Percentiles rank a stretch among this genome's conserved stretches.
These are phyloP conservation scores for Globisporangium camurandrum DNA, from an alignment of 352 stramenopile genomes.

Conservation along the genomic window DNA sequence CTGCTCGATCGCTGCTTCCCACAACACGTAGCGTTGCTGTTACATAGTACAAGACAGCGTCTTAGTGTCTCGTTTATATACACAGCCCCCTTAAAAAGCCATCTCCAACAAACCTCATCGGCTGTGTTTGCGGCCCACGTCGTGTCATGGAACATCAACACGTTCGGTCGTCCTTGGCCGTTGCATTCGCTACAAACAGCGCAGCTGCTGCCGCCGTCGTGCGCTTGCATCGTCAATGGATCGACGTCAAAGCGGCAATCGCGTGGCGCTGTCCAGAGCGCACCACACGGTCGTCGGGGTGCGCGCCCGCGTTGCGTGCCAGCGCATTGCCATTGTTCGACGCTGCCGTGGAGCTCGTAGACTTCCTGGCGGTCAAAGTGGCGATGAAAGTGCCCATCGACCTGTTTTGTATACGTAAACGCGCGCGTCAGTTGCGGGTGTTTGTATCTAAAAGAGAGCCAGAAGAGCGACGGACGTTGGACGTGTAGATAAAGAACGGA, in stretches of 20 bases:
- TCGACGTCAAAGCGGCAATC: slow-evolving; percentile 64
- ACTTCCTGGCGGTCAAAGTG: slow-evolving; percentile 69
- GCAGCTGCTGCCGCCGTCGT: too few relatives aligned
- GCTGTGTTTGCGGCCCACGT: slow-evolving; percentile 69
- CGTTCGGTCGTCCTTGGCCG: slow-evolving; percentile 66
- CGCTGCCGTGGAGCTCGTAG: slow-evolving; percentile 85
- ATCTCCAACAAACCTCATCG: slow-evolving; percentile 41
- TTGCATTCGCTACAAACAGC: slow-evolving; percentile 49
- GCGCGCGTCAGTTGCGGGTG: background rate
- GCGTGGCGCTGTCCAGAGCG: slow-evolving; percentile 43
- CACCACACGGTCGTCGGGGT: slow-evolving; percentile 35
- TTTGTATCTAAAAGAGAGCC: background rate
- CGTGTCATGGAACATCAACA: slow-evolving; percentile 90
- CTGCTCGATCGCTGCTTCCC: slow-evolving; percentile 72
- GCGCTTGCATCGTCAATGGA: slow-evolving; percentile 51
- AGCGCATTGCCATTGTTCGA: slow-evolving; percentile 74
- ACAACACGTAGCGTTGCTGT: slow-evolving; percentile 63
- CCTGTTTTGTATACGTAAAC: slow-evolving; percentile 20
- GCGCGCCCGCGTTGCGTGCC: slow-evolving; percentile 22
- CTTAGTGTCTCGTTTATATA: background rate
- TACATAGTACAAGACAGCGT: background rate
- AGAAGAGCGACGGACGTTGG: slow-evolving; percentile 56
- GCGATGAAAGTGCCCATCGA: slow-evolving; percentile 83
- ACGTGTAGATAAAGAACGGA: slow-evolving; percentile 90
- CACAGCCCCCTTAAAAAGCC: background rate